phyloP scores from a whole-genome alignment of 371 early-diverging fungal species.

The Conidiobolus incongruus region DNA sequence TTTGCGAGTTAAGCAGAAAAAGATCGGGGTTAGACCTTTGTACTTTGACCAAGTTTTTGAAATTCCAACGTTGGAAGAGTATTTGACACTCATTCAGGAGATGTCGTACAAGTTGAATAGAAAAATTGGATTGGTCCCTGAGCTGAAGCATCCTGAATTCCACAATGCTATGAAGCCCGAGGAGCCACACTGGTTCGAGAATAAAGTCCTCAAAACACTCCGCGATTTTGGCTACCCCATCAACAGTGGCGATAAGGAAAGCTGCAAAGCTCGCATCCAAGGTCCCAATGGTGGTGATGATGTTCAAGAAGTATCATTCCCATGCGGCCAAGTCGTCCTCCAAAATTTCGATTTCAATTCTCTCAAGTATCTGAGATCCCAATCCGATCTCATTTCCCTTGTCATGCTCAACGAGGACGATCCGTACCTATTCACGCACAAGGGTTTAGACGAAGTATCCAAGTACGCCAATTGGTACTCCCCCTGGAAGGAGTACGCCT shows the following conservation, averaged over 20 bases:
- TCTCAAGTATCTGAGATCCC: conserved; percentile 9
- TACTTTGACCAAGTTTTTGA: conserved; percentile 13
- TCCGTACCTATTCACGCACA: conserved; percentile 9
- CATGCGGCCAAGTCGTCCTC: too few species aligned
- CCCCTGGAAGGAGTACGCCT: conserved; percentile 14
- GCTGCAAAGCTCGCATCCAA: neutral
- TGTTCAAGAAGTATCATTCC: conserved; percentile 8
- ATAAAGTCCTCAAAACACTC: conserved; percentile 11
- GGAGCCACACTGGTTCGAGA: conserved; percentile 12
- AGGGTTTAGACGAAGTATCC: conserved; percentile 11
- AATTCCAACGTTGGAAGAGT: conserved; percentile 15
- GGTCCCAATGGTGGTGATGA: neutral
- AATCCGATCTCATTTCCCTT: conserved; percentile 9
- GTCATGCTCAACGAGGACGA: conserved; percentile 4
- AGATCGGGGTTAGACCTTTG: conserved; percentile 10
- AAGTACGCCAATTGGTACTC: conserved; percentile 10
- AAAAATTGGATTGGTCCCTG: conserved; percentile 15
- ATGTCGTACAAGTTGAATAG: conserved; percentile 8
- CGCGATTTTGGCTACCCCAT: conserved; percentile 12
- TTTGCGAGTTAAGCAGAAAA: conserved; percentile 9
- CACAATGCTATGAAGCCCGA: neutral
- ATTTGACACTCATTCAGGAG: conserved; percentile 10
- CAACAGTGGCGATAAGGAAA: neutral
- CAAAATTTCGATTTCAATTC: conserved; percentile 16
- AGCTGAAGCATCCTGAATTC: conserved; percentile 11